phyloP scores from a whole-genome alignment of 2,329 filamentous ascomycete species.

The Apiospora malaysiana region DNA sequence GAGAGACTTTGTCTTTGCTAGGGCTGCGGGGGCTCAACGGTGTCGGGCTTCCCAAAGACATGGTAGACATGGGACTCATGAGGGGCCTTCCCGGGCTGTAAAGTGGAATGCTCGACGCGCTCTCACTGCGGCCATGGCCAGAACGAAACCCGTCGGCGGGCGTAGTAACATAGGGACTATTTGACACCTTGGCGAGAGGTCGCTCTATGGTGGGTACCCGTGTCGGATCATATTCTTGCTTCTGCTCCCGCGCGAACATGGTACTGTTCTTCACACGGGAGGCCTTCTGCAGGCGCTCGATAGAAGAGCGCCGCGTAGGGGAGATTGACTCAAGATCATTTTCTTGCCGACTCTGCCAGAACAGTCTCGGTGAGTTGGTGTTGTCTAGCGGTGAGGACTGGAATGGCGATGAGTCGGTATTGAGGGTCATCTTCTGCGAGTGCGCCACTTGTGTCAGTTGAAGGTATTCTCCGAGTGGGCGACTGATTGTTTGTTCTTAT shows the following conservation, averaged over 20 bases:
- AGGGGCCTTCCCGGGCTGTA: slow-evolving; percentile 59
- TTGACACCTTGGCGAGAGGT: slow-evolving; percentile 78
- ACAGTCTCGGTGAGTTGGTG: slow-evolving; percentile 78
- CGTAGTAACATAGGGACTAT: slow-evolving; percentile 69
- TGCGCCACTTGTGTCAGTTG: slow-evolving; percentile 37
- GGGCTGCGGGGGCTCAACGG: slow-evolving; percentile 50
- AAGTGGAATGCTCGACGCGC: slow-evolving; percentile 64
- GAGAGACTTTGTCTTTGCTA: slow-evolving; percentile 76
- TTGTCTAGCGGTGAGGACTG: slow-evolving; percentile 77
- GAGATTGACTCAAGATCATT: slow-evolving; percentile 73
- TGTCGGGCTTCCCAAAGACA: slow-evolving; percentile 19
- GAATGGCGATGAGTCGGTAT: slow-evolving; percentile 80
- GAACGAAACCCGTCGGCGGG: slow-evolving; percentile 57
- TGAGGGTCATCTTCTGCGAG: slow-evolving; percentile 68
- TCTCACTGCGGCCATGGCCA: slow-evolving; percentile 61
- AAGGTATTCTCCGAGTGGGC: slow-evolving; percentile 26
- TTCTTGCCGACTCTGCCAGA: slow-evolving; percentile 78
- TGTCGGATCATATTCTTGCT: slow-evolving; percentile 89
- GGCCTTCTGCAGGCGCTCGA: slow-evolving; percentile 93
- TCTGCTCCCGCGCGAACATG: slow-evolving; percentile 92
- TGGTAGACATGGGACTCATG: slow-evolving; percentile 29
- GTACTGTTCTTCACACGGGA: slow-evolving; percentile 98
- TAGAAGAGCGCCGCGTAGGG: slow-evolving; percentile 82
- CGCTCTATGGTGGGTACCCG: slow-evolving; percentile 80
- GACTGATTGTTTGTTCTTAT: slow-evolving; percentile 28